Percentiles rank a stretch among this genome's conserved stretches.
These are phyloP conservation scores for Yamadazyma songkhlaensis DNA, from an alignment of 1,139 yeast genomes.

Conservation along the genomic window DNA sequence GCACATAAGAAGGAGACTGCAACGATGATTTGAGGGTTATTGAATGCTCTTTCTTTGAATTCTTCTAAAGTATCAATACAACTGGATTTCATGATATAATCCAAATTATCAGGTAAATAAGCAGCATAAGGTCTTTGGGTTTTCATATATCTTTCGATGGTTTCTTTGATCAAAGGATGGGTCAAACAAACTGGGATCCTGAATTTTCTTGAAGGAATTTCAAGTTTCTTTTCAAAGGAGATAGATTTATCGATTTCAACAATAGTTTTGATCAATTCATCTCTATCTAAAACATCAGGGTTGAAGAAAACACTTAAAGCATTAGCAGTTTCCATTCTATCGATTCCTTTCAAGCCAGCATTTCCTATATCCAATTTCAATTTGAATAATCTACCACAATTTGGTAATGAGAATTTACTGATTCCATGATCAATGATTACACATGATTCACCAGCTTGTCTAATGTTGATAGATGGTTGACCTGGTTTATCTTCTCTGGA, in stretches of 20 bases:
- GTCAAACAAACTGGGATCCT: slow-evolving; percentile 8
- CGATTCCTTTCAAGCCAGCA: not conserved
- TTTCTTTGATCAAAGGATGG: slow-evolving; percentile 7
- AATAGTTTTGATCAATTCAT: not conserved
- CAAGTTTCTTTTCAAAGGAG: slow-evolving; percentile 2
- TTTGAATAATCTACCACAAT: slow-evolving; percentile 6
- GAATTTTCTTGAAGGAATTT: slow-evolving; percentile 7
- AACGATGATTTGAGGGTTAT: slow-evolving; percentile 7
- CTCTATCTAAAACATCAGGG: slow-evolving; percentile 1
- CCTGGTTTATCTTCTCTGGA: slow-evolving; percentile 2
- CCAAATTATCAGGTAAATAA: slow-evolving; percentile 6
- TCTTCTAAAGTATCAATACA: slow-evolving; percentile 8
- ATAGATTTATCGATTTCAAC: slow-evolving; percentile 1
- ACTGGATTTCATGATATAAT: slow-evolving; percentile 8
- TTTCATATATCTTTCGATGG: slow-evolving; percentile 6
- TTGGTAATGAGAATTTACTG: slow-evolving; percentile 6
- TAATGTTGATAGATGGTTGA: slow-evolving; percentile 3
- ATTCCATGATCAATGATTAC: slow-evolving; percentile 7
- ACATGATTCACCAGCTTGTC: slow-evolving; percentile 8
- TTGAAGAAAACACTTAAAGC: slow-evolving; percentile 7
- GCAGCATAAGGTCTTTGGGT: slow-evolving; percentile 9
- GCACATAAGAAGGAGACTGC: slow-evolving; percentile 10
- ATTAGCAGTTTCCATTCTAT: slow-evolving; percentile 7
- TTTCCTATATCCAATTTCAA: slow-evolving; percentile 3
- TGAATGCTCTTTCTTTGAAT: slow-evolving; percentile 6